These are phyloP conservation scores for Saturnispora kantuleensis DNA, from an alignment of 805 yeast species.

Conservation along the genomic window DNA sequence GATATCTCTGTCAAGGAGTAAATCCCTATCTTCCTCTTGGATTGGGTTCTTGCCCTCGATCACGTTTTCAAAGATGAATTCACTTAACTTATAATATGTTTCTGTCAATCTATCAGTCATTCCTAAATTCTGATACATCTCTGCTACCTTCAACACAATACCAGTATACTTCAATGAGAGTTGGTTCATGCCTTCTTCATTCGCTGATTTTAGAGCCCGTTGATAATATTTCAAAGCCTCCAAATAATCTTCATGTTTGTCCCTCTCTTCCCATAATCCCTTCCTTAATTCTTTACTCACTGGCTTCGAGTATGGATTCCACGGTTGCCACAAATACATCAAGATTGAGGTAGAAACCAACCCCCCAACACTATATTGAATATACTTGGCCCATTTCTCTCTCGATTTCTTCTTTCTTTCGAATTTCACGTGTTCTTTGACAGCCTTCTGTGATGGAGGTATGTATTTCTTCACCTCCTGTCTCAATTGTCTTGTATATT, in stretches of 20 bases:
- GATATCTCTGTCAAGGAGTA: conserved; percentile 23
- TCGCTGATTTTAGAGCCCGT: conserved; percentile 60
- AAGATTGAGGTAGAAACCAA: conserved; percentile 15
- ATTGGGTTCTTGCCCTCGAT: conserved; percentile 16
- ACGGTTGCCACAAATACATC: conserved; percentile 26
- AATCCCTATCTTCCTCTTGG: conserved; percentile 16
- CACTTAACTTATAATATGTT: conserved; percentile 31
- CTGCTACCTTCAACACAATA: conserved; percentile 76
- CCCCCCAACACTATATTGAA: conserved; percentile 13
- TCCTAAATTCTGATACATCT: conserved; percentile 68
- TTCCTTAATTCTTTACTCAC: conserved; percentile 66
- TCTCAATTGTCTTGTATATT: background rate
- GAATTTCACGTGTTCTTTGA: conserved; percentile 6
- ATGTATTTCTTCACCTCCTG: conserved; percentile 8
- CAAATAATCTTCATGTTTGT: conserved; percentile 50
- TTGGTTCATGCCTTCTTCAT: conserved; percentile 42
- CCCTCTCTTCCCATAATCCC: conserved; percentile 78
- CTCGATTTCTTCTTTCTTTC: conserved; percentile 9
- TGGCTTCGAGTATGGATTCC: conserved; percentile 25
- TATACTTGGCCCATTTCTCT: conserved; percentile 12
- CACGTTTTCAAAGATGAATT: conserved; percentile 21
- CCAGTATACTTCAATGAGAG: conserved; percentile 82
- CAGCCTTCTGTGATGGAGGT: conserved; percentile 11
- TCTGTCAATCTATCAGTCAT: conserved; percentile 54
- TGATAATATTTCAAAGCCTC: conserved; percentile 65